These are phyloP conservation scores for Blastobotrys buckinghamii DNA, from an alignment of 1,139 yeast species.

Conservation along the genomic window DNA sequence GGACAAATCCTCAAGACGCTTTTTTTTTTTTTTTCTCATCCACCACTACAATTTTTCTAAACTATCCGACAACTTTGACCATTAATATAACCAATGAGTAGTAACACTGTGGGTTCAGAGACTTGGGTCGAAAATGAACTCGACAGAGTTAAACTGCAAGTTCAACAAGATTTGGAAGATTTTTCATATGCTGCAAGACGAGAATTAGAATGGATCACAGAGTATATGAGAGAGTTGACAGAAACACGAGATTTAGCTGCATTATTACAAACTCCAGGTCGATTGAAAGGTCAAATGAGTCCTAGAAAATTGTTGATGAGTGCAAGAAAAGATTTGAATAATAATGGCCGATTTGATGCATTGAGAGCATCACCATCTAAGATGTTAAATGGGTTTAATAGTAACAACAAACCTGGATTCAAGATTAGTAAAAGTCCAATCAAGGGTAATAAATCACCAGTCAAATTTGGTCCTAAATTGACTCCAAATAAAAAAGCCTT, in stretches of 20 bases:
- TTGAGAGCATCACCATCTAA: not conserved
- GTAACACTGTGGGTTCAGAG: constrained; percentile 9
- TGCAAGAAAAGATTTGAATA: constrained; percentile 17
- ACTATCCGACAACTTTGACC: not conserved
- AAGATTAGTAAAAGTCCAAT: not conserved
- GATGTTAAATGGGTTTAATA: not conserved
- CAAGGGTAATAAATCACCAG: constrained; percentile 1
- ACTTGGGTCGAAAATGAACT: constrained; percentile 41
- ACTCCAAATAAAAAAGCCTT: not conserved
- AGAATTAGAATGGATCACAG: constrained; percentile 39
- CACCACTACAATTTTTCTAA: not conserved
- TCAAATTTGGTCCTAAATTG: constrained; percentile 1
- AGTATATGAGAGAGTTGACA: constrained; percentile 28
- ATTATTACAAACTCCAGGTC: constrained; percentile 33
- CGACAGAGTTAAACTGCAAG: constrained; percentile 29
- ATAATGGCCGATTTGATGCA: not conserved
- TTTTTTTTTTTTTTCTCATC: not conserved
- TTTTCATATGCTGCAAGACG: constrained; percentile 36
- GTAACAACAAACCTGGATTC: not conserved
- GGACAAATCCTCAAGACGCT: no score
- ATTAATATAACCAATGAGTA: not conserved
- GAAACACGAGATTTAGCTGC: constrained; percentile 23
- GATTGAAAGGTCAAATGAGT: constrained; percentile 29
- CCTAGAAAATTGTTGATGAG: constrained; percentile 31
- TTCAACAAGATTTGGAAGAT: constrained; percentile 34